Evolutionary conservation across 441 rosid species (phyloP).

Genomic region (Pelargonium australe): DNA sequence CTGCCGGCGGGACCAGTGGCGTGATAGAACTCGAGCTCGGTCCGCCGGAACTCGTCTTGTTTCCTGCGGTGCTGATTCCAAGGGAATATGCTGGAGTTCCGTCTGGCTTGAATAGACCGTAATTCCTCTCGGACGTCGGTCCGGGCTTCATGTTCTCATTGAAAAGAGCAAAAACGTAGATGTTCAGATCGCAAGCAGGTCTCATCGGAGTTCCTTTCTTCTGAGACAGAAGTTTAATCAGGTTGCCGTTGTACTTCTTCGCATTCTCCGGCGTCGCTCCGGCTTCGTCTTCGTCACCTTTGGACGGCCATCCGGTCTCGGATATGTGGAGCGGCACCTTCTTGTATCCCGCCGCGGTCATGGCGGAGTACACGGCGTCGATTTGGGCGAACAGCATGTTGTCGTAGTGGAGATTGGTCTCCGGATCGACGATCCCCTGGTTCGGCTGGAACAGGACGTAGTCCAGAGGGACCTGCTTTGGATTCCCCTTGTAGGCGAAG

Average conservation of each 20-base stretch:
- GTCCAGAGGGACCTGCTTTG: conserved; percentile 66
- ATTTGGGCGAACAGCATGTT: conserved; percentile 28
- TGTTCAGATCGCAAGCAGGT: conserved; percentile 60
- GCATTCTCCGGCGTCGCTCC: conserved; percentile 93
- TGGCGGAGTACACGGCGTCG: conserved; percentile 1
- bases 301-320: conserved; percentile 96
- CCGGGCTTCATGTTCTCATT: conserved; percentile 89
- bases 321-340: conserved; percentile 39
- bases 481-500: conserved; percentile 79
- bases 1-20: conserved; percentile 4
- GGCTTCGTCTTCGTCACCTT: conserved; percentile 71
- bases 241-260: conserved; percentile 62
- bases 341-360: background rate
- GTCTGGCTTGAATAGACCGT: conserved; percentile 89
- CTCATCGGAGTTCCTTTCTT: conserved; percentile 82
- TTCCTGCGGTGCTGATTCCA: conserved; percentile 28
- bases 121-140: conserved; percentile 83
- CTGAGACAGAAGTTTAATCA: conserved; percentile 54
- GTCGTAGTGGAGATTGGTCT: conserved; percentile 50
- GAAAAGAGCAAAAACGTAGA: conserved; percentile 76
- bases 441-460: conserved; percentile 73
- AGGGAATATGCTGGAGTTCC: conserved; percentile 55
- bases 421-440: conserved; percentile 37
- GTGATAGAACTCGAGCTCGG: conserved; percentile 6
- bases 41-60: conserved; percentile 23